Percentiles rank a stretch among this genome's conserved stretches.
Conservation (phyloP, 2,329 filamentous ascomycete species). For the Talaromyces sp. region DNA sequence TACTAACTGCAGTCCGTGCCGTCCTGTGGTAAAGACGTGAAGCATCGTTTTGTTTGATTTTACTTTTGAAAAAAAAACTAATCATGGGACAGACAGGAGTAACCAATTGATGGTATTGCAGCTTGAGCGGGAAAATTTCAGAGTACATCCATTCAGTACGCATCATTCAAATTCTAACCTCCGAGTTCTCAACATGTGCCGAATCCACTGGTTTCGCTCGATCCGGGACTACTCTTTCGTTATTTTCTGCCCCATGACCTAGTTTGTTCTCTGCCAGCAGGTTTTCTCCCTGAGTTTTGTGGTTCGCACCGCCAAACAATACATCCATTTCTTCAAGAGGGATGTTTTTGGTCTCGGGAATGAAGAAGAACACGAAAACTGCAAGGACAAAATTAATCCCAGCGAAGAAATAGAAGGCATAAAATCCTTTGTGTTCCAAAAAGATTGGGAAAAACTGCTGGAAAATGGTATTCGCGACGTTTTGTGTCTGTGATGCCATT, state of each 20-base stretch:
- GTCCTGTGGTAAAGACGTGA: too few relatives aligned
- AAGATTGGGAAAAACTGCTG: slow-evolving; percentile 67
- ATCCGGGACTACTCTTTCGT: background rate
- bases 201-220: background rate
- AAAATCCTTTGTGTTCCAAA: slow-evolving; percentile 53
- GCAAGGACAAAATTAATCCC: slow-evolving; percentile 47
- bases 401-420: slow-evolving; percentile 52
- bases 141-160: background rate
- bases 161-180: background rate
- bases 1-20: too few relatives aligned
- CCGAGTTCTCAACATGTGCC: background rate
- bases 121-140: background rate
- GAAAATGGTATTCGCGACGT: slow-evolving; percentile 62
- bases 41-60: too few relatives aligned
- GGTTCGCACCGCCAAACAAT: slow-evolving; percentile 32
- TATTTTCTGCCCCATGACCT: background rate
- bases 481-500: slow-evolving; percentile 57
- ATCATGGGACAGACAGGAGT: too few relatives aligned
- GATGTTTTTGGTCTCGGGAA: slow-evolving; percentile 22
- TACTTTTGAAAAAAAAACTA: too few relatives aligned
- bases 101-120: too few relatives aligned
- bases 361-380: slow-evolving; percentile 45
- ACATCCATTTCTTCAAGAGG: slow-evolving; percentile 33
- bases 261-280: slow-evolving; percentile 7
- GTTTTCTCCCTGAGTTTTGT: slow-evolving; percentile 28